Evolutionary conservation across 768 basidiomycete species (phyloP).

Genomic region (Candolleomyces efflorescens): DNA sequence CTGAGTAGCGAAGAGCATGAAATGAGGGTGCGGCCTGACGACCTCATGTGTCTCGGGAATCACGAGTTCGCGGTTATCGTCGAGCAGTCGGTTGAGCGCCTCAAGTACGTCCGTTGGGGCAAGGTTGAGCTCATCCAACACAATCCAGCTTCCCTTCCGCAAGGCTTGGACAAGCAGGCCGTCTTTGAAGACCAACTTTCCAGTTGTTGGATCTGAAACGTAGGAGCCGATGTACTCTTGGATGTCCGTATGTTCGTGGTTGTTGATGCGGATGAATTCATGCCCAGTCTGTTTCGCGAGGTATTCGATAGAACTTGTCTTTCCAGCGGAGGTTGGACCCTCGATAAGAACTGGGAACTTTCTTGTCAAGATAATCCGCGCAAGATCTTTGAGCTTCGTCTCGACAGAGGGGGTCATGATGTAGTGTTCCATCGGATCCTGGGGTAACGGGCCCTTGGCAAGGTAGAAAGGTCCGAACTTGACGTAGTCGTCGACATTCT

Average conservation of each 20-base stretch:
- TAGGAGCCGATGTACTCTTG: constrained; percentile 98
- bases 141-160: constrained; percentile 93
- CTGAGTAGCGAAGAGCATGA: constrained; percentile 98
- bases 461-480: constrained; percentile 93
- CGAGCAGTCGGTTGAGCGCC: constrained; percentile 91
- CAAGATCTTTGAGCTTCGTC: constrained; percentile 90
- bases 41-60: constrained; percentile 97
- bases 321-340: constrained; percentile 96
- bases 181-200: constrained; percentile 94
- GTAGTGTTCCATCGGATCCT: constrained; percentile 71
- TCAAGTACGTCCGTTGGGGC: constrained; percentile 98
- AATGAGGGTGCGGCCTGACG: constrained; percentile 87
- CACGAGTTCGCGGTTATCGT: constrained; percentile 95
- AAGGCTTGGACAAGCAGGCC: constrained; percentile 91
- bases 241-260: constrained; percentile 99
- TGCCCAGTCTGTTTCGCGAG: constrained; percentile 91
- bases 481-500: constrained; percentile 53
- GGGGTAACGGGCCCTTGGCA: constrained; percentile 65
- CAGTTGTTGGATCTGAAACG: constrained; percentile 85
- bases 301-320: constrained; percentile 96
- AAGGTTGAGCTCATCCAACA: constrained; percentile 94
- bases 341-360: constrained; percentile 95
- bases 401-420: constrained; percentile 96
- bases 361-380: constrained; percentile 83
- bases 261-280: constrained; percentile 96